Conservation (phyloP, 2,329 filamentous ascomycete species). For the Aspergillus sp. region DNA sequence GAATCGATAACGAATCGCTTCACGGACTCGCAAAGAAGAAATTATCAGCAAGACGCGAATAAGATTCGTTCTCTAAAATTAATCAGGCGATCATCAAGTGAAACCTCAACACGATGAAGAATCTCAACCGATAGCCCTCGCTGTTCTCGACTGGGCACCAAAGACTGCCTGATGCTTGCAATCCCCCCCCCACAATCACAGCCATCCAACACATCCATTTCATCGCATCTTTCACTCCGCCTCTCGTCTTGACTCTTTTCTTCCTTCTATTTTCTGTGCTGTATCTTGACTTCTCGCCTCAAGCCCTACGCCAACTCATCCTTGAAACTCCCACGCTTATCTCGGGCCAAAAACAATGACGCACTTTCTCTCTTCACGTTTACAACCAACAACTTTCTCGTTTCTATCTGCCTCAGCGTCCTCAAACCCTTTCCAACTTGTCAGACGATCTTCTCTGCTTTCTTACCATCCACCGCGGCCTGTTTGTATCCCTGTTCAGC, state of each 20-base stretch:
- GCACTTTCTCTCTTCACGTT: conserved; percentile 28
- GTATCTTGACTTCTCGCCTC: conserved; percentile 4
- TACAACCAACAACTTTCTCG: conserved; percentile 21
- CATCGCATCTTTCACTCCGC: conserved; percentile 3
- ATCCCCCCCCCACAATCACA: conserved; percentile 7
- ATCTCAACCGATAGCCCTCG: not conserved
- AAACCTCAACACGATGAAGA: conserved; percentile 4
- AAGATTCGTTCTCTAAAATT: not conserved
- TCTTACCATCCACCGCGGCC: not conserved
- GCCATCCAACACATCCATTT: not conserved
- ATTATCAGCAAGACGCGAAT: not conserved
- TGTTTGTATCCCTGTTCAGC: not conserved
- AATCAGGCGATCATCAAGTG: not conserved
- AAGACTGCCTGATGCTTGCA: conserved; percentile 16
- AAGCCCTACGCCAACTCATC: not conserved
- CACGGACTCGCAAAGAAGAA: not conserved
- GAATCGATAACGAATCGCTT: conserved; percentile 2
- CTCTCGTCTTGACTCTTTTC: not conserved
- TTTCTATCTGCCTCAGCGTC: conserved; percentile 28
- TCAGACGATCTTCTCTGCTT: not conserved
- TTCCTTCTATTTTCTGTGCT: conserved; percentile 1
- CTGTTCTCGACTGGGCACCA: conserved; percentile 15
- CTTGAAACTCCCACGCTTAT: conserved; percentile 10
- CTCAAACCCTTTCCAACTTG: conserved; percentile 13
- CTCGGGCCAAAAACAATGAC: conserved; percentile 33